Evolutionary conservation across 176 grass and related monocot species (phyloP).

Genomic region (Coix lacrymajobi): DNA sequence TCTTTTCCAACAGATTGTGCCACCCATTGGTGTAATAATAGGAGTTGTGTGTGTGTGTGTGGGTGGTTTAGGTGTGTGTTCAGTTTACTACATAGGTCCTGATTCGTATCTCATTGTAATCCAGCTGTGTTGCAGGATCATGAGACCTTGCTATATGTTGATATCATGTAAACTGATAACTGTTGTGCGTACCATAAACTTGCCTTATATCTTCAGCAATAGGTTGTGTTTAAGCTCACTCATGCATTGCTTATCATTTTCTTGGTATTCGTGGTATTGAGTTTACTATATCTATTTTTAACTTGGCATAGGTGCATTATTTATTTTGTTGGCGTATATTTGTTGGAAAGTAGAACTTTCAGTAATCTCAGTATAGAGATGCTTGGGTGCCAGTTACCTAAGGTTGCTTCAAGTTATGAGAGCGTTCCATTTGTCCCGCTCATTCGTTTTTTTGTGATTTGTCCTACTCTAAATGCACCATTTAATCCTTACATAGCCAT

Average conservation of each 20-base stretch:
- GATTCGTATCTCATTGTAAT: not conserved
- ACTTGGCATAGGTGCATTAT: not conserved
- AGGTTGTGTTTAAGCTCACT: not conserved
- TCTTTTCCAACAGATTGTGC: not conserved
- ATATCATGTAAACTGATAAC: not conserved
- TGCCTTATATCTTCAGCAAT: not conserved
- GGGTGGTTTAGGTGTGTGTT: not conserved
- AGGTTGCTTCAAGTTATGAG: not conserved
- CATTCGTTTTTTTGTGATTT: not conserved
- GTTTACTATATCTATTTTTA: not conserved
- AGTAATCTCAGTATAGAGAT: not conserved
- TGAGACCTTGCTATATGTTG: not conserved
- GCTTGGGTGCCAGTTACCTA: constrained; percentile 4
- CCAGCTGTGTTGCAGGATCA: not conserved
- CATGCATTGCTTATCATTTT: not conserved
- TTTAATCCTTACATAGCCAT: not conserved
- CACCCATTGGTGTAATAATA: not conserved
- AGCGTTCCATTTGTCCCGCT: not conserved
- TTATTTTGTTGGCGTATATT: not conserved
- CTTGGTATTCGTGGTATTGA: not conserved
- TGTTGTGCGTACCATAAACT: not conserved
- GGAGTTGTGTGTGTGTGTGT: too few species aligned
- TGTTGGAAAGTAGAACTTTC: not conserved
- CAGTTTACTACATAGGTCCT: not conserved
- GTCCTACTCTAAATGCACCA: constrained; percentile 8